A percentile compares a stretch with the other conserved stretches of the same genome.
phyloP scores from a whole-genome alignment of 2,329 filamentous ascomycete species.

The Emergomyces orientalis region DNA sequence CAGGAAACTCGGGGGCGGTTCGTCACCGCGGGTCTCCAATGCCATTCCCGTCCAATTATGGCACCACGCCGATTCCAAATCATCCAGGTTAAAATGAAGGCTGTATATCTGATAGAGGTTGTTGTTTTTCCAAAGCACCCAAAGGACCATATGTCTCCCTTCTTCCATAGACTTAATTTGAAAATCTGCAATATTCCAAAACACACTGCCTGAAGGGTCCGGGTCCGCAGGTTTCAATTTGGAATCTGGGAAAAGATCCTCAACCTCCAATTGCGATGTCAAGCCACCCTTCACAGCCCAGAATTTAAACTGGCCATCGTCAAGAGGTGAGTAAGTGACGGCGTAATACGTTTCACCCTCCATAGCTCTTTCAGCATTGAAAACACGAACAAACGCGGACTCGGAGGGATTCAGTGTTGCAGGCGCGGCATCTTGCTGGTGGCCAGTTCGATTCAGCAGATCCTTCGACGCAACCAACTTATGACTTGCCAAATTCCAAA shows the following conservation, averaged over 20 bases:
- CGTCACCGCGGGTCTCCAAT: slow-evolving; percentile 47
- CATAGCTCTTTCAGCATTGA: slow-evolving; percentile 46
- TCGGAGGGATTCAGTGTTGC: slow-evolving; percentile 73
- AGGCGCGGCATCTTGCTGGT: slow-evolving; percentile 59
- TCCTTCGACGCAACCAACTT: slow-evolving; percentile 69
- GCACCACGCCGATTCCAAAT: slow-evolving; percentile 53
- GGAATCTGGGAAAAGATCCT: slow-evolving; percentile 59
- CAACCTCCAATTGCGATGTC: slow-evolving; percentile 51
- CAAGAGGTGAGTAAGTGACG: slow-evolving; percentile 79
- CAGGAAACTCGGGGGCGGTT: slow-evolving; percentile 49
- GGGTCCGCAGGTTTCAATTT: slow-evolving; percentile 56
- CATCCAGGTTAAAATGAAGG: slow-evolving; percentile 61
- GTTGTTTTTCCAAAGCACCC: slow-evolving; percentile 80
- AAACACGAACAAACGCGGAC: slow-evolving; percentile 63
- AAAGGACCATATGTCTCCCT: slow-evolving; percentile 53
- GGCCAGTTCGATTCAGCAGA: slow-evolving; percentile 58
- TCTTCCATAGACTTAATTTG: slow-evolving; percentile 47
- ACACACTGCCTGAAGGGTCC: slow-evolving; percentile 56
- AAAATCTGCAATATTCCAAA: slow-evolving; percentile 76
- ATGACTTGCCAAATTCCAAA: slow-evolving; percentile 81
- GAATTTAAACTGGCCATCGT: slow-evolving; percentile 87
- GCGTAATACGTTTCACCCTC: slow-evolving; percentile 49
- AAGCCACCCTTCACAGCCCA: slow-evolving; percentile 64
- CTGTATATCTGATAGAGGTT: slow-evolving; percentile 65
- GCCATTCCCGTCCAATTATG: slow-evolving; percentile 62